A percentile compares a stretch with the other conserved stretches of the same genome.
These are phyloP conservation scores for Guillardia theta DNA, from an alignment of 78 protist species.

Conservation along the genomic window DNA sequence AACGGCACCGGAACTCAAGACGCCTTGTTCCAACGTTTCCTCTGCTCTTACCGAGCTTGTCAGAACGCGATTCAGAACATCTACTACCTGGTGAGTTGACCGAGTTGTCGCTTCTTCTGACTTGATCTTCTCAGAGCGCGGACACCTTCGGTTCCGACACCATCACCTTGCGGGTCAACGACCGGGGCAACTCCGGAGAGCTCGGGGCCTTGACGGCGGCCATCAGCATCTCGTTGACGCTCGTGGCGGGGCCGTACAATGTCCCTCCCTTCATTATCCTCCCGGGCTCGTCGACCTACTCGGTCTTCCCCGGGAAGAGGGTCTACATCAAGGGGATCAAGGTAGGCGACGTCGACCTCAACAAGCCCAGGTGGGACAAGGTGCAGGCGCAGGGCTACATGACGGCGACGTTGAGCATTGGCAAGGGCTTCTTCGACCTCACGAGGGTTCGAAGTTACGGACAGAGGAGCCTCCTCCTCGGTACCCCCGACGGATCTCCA, in stretches of 20 bases:
- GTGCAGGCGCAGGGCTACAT: neutral
- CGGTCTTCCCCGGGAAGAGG: neutral
- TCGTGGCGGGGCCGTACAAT: neutral
- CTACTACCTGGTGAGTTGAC: no score
- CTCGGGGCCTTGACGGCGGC: neutral
- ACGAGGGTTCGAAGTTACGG: neutral
- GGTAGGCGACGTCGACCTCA: neutral
- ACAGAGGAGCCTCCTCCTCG: neutral
- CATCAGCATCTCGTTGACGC: neutral
- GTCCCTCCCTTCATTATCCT: neutral
- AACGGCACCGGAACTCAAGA: neutral
- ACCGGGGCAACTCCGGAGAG: neutral
- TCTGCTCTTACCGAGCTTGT: neutral
- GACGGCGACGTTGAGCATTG: neutral
- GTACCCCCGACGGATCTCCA: neutral
- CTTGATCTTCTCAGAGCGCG: no score
- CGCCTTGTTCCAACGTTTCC: neutral
- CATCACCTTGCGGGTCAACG: neutral
- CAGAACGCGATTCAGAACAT: neutral
- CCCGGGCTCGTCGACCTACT: neutral
- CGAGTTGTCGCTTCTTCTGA: no score
- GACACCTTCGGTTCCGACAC: neutral
- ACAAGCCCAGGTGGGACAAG: neutral
- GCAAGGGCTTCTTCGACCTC: neutral
- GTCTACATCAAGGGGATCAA: neutral